Evolutionary conservation across 805 yeast genomes (phyloP).

Genomic region (Candida berthetii): DNA sequence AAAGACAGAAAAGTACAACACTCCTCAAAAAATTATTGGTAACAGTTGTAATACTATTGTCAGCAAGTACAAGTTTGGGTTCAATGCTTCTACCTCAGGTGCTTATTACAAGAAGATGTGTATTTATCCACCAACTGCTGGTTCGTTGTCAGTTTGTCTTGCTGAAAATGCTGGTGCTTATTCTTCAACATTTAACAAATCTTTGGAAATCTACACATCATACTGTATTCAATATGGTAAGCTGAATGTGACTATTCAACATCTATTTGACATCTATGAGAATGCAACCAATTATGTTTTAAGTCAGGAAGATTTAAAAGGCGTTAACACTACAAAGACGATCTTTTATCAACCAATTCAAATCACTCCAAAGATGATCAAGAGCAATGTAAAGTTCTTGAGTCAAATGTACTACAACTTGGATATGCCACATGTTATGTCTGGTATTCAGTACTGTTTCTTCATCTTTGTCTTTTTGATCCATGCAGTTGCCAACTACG

Average conservation of each 20-base stretch:
- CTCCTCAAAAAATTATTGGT: too few species aligned
- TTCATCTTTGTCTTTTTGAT: slow-evolving; percentile 31
- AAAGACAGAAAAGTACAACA: too few species aligned
- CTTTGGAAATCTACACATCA: neutral
- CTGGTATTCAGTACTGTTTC: slow-evolving; percentile 27
- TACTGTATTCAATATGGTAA: neutral
- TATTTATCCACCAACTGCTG: neutral
- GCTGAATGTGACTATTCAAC: slow-evolving; percentile 8
- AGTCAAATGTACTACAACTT: slow-evolving; percentile 9
- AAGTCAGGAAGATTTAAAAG: neutral
- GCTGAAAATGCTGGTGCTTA: neutral
- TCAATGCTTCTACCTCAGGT: neutral
- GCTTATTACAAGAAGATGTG: neutral
- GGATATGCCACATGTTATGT: slow-evolving; percentile 14
- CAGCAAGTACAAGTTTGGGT: neutral
- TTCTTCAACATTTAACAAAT: neutral
- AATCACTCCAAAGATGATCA: neutral
- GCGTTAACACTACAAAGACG: slow-evolving; percentile 3
- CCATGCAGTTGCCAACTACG: slow-evolving; percentile 25
- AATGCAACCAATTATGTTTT: slow-evolving; percentile 22
- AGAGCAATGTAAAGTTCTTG: slow-evolving; percentile 1
- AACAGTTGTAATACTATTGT: too few species aligned
- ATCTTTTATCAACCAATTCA: slow-evolving; percentile 8
- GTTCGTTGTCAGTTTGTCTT: neutral
- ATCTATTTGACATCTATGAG: slow-evolving; percentile 19